These are phyloP conservation scores for Delitschia confertaspora DNA, from an alignment of 495 filamentous ascomycete species.

Conservation along the genomic window DNA sequence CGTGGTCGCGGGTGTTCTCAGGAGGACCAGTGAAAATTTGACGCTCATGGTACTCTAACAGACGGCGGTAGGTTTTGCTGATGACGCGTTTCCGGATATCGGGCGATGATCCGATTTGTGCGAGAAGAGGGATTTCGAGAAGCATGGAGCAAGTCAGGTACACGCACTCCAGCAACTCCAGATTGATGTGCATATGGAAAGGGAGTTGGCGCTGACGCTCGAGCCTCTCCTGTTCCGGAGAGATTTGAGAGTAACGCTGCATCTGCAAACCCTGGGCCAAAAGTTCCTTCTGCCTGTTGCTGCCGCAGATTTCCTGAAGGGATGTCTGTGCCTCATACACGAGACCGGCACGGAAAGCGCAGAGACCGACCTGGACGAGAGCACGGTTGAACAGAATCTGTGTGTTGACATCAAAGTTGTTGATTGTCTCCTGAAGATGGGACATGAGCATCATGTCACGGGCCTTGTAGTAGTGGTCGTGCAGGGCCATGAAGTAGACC, in stretches of 20 bases:
- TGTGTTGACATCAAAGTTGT: slow-evolving; percentile 87
- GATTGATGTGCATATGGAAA: slow-evolving; percentile 99
- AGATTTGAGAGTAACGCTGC: slow-evolving; percentile 87
- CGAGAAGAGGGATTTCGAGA: slow-evolving; percentile 91
- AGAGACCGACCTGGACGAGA: slow-evolving; percentile 93
- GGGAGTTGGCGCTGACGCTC: slow-evolving; percentile 94
- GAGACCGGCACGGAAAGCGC: slow-evolving; percentile 92
- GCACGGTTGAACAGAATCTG: slow-evolving; percentile 99
- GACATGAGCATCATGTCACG: slow-evolving; percentile 99
- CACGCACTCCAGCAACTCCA: slow-evolving; percentile 94
- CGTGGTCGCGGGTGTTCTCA: slow-evolving; percentile 96
- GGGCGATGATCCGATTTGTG: slow-evolving; percentile 89
- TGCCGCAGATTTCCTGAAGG: slow-evolving; percentile 94
- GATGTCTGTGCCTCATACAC: slow-evolving; percentile 96
- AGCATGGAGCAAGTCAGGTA: slow-evolving; percentile 99
- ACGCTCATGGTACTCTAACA: slow-evolving; percentile 98
- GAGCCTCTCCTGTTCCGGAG: slow-evolving; percentile 92
- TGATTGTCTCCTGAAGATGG: slow-evolving; percentile 93
- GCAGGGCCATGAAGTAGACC: slow-evolving; percentile 94
- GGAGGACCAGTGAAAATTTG: slow-evolving; percentile 98
- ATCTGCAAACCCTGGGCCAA: slow-evolving; percentile 97
- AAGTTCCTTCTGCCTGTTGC: slow-evolving; percentile 93
- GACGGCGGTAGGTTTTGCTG: slow-evolving; percentile 98
- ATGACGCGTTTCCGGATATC: slow-evolving; percentile 97
- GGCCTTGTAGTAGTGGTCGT: slow-evolving; percentile 94